Evolutionary conservation across 306 rosid species (phyloP), one percentile per base, ranked within the genome.

Genomic region (Carpinus viminea): DNA sequence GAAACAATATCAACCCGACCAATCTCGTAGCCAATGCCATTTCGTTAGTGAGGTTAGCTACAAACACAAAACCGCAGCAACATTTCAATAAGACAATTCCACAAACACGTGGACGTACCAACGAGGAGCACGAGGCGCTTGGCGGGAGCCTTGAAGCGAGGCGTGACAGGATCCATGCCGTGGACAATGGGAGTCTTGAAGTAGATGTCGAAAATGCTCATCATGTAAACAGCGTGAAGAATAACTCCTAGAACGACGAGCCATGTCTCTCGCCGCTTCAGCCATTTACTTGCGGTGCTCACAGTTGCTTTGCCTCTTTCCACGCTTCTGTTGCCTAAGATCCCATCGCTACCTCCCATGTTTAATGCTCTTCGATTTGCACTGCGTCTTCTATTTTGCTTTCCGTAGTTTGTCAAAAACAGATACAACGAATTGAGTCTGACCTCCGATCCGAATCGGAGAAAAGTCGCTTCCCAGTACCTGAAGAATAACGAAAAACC

Each of bases 171-270:
- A 83, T 91, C 89, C 60, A 93, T 79, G 78, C 98, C 98, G 51
- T 76, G 97, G 8, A 93, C 98, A 76, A 93, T 86, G 79, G 98
- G 98, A 31, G 87, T 77, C 83, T 93, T 93, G 87, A 93, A 93
- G 81, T 93, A 93, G 38, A 93, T 93, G 61, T 93, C 98, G 83
- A 93, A 91, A 80, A 93, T 93, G 83, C 98, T 93, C 72, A 93
- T 91, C 97, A 93, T 89, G 64, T 90, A 93, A 64, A 93, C 89
- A 51, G 98, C 97, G 79, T 93, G 98, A 24, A 93, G 97, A 65
- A 88, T 77, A 7, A 93, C 85, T 24, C 98, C 98, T 5, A 93
- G 72, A 18, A 77, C 83, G n/a, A 93, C 98, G 55, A 93, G 79
- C 97, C 98, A 91, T 75, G 70, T 82, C 86, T 91, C 98, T 36